Percentiles rank a stretch among this genome's conserved stretches.
Conservation (phyloP, 2,329 filamentous ascomycete species). For the Aspergillus ochraceoroseus region DNA sequence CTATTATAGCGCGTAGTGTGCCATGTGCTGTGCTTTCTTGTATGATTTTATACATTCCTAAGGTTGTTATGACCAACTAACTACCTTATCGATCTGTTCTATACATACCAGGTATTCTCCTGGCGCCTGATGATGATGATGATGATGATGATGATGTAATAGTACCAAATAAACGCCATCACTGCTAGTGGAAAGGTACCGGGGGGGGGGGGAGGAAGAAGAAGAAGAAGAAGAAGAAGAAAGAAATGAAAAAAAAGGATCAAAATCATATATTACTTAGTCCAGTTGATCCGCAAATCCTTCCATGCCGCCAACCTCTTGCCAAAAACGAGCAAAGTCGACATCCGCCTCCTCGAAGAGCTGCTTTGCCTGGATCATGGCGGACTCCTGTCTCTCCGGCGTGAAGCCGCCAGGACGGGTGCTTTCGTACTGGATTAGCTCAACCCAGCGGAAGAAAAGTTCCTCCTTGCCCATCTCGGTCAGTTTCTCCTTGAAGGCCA, state of each 20-base stretch:
- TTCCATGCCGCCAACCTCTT: constrained; percentile 60
- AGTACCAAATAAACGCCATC: too few relatives aligned
- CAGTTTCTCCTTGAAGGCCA: constrained; percentile 73
- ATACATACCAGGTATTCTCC: too few relatives aligned
- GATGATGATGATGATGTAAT: too few relatives aligned
- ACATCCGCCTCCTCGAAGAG: constrained; percentile 70
- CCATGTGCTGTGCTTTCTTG: too few relatives aligned
- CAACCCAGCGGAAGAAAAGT: constrained; percentile 87
- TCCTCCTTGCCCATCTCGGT: constrained; percentile 75
- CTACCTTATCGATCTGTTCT: too few relatives aligned
- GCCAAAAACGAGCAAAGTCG: constrained; percentile 78
- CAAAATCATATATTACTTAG: constrained; percentile 17
- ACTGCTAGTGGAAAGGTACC: too few relatives aligned
- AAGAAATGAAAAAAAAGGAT: background rate
- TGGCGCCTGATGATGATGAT: too few relatives aligned
- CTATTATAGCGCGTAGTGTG: background rate
- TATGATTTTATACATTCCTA: too few relatives aligned
- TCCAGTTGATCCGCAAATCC: constrained; percentile 50
- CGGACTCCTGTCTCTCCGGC: constrained; percentile 63
- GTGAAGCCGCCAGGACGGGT: constrained; percentile 74
- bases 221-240: too few relatives aligned
- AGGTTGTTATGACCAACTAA: too few relatives aligned
- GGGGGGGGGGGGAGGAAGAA: too few relatives aligned
- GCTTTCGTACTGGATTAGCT: constrained; percentile 84
- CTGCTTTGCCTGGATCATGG: constrained; percentile 67